Evolutionary conservation across 2,329 filamentous ascomycete genomes (phyloP).

Genomic region (Sphaerulina vaccinii): DNA sequence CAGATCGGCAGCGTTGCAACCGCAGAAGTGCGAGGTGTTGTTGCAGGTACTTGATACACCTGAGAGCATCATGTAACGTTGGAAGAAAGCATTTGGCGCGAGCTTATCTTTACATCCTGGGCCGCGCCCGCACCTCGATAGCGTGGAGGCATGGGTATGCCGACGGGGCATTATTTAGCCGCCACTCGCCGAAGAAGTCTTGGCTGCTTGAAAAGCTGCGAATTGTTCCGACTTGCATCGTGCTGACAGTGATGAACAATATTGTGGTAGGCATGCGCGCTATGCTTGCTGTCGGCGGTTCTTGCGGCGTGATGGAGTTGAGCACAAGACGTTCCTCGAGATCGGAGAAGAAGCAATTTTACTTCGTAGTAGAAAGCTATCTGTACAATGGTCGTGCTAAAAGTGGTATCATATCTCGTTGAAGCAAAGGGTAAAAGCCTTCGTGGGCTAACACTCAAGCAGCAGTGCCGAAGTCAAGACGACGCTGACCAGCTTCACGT

Average conservation of each 20-base stretch:
- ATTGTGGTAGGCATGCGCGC: too few species aligned
- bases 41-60: neutral
- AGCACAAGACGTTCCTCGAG: too few species aligned
- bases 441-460: neutral
- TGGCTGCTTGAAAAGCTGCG: too few species aligned
- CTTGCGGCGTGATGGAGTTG: too few species aligned
- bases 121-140: neutral
- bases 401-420: conserved; percentile 1
- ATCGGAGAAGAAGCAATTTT: too few species aligned
- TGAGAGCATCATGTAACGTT: neutral
- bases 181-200: neutral
- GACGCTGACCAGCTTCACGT: conserved; percentile 13
- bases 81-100: neutral
- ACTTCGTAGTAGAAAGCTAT: neutral
- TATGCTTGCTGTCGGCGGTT: too few species aligned
- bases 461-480: conserved; percentile 12
- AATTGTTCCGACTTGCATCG: too few species aligned
- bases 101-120: neutral
- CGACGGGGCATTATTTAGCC: neutral
- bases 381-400: neutral
- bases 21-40: too few species aligned
- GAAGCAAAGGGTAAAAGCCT: neutral
- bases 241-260: too few species aligned
- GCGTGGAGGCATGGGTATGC: neutral
- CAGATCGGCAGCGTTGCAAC: too few species aligned